Conservation (phyloP, 768 basidiomycete species). For the Glaciozyma martinii region DNA sequence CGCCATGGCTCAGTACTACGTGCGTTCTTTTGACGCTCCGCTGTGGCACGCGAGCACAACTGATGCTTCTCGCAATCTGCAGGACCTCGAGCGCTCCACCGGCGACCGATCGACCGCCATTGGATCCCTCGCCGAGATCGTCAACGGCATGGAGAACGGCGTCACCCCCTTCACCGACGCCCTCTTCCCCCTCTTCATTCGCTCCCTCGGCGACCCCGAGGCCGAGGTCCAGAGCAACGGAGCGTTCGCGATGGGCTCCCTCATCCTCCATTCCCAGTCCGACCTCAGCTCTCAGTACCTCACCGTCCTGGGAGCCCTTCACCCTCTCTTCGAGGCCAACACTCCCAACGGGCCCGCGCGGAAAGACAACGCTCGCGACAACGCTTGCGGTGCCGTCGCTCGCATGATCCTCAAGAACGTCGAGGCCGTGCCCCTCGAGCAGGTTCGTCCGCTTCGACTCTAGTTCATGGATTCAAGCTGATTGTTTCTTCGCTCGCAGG, state of each 20-base stretch:
- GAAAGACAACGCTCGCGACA: constrained; percentile 79
- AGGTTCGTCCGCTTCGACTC: constrained; percentile 78
- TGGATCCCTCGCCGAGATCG: constrained; percentile 90
- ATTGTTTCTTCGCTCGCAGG: constrained; percentile 44
- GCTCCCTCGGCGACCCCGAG: constrained; percentile 70
- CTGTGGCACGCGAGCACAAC: neutral
- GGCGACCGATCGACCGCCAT: constrained; percentile 89
- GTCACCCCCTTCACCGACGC: constrained; percentile 75
- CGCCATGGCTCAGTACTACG: constrained; percentile 83
- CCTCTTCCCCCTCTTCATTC: constrained; percentile 73
- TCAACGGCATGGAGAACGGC: constrained; percentile 69
- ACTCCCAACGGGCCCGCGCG: constrained; percentile 43
- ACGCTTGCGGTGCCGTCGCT: constrained; percentile 87
- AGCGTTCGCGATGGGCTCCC: constrained; percentile 83
- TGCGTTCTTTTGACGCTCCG: constrained; percentile 43
- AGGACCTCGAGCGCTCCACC: constrained; percentile 77
- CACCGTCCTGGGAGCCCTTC: constrained; percentile 65
- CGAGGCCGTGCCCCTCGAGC: constrained; percentile 74
- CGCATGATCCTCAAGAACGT: constrained; percentile 76
- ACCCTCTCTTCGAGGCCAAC: constrained; percentile 68
- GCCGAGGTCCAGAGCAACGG: constrained; percentile 94
- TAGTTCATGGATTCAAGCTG: constrained; percentile 46
- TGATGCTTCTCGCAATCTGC: neutral
- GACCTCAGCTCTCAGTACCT: constrained; percentile 77
- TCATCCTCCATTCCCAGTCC: constrained; percentile 72